Base-by-base conservation (phyloP, 306 rosid genomes). In the Corylus avellana region DNA sequence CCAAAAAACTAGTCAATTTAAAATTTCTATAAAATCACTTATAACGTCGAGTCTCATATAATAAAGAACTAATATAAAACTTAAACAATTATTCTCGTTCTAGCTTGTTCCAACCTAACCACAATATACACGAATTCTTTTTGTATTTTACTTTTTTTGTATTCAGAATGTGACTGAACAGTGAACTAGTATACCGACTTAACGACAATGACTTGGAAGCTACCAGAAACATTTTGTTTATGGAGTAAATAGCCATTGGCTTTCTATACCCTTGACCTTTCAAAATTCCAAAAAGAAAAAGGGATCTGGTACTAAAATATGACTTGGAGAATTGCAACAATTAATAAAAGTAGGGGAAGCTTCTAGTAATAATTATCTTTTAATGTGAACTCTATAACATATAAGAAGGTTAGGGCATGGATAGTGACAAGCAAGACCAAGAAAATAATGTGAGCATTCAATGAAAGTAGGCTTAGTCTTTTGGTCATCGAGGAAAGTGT, bases 131-230 rank as follows among this genome's bases (percentile, higher is more conserved):
- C 5, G 44, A 4, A 3, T 39, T 39, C 6, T 39, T 39, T 39
- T 39, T 39, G 25, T 22, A 22, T 22, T 35, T 9, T 48, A 12
- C 2, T 48, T 48, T 48, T 48, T 48, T 48, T 10, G 54, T 49
- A 5, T 3, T 50, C 16, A 50, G 13, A 12, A 2, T 50, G 55
- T 50, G 5, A 50, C 3, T 12, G 22, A 54, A 18, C 59, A 54
- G 22, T 4, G 1, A 54, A 54, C n/a, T 17, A 13, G 58, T 4
- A 54, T 17, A 54, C 58, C 20, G 1, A 54, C 1, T 27, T n/a
- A 1, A 47, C 25, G 59, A 81, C 39, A 71, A 72, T 12, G 73
- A 76, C 73, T 12, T 67, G 20, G 76, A 75, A 81, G 72, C 80
- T 58, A 56, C 67, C 73, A 6, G 37, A 22, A 7, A 1, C 53